Conservation (phyloP, 2,329 filamentous ascomycete genomes). For the Botrytis porri region DNA sequence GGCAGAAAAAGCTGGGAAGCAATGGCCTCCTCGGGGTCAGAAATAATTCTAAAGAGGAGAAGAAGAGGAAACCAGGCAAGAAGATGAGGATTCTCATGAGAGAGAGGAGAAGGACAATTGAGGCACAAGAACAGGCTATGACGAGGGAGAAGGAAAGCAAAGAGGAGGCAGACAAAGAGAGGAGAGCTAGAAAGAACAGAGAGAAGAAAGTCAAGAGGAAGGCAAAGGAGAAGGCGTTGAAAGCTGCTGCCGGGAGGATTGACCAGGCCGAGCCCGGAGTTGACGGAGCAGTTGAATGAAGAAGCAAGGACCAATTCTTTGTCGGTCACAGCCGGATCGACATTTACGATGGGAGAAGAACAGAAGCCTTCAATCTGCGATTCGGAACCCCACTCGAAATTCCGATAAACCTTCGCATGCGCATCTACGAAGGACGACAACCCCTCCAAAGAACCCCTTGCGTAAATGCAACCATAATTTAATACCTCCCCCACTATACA, state of each 20-base stretch:
- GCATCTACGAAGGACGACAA: slow-evolving; percentile 13
- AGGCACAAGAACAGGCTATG: slow-evolving; percentile 38
- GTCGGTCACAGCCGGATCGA: slow-evolving; percentile 15
- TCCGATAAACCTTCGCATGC: slow-evolving; percentile 8
- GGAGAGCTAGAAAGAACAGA: slow-evolving; percentile 60
- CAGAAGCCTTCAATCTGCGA: slow-evolving; percentile 15
- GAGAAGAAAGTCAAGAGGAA: slow-evolving; percentile 58
- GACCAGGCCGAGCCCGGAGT: background rate
- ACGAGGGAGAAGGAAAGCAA: slow-evolving; percentile 46
- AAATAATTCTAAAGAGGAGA: slow-evolving; percentile 23
- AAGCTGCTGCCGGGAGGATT: slow-evolving; percentile 35
- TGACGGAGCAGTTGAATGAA: slow-evolving; percentile 16
- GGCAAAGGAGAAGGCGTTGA: slow-evolving; percentile 56
- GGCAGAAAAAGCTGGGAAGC: slow-evolving; percentile 32
- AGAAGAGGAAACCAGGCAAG: slow-evolving; percentile 53
- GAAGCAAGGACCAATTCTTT: background rate
- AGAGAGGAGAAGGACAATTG: slow-evolving; percentile 42
- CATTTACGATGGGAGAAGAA: slow-evolving; percentile 9
- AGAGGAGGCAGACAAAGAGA: slow-evolving; percentile 56
- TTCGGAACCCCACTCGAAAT: background rate
- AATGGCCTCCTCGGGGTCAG: slow-evolving; percentile 13
- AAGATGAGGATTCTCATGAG: slow-evolving; percentile 54
- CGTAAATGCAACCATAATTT: slow-evolving; percentile 17
- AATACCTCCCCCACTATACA: background rate
- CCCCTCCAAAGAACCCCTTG: background rate